These are phyloP conservation scores for Bruguiera sexangula DNA, from an alignment of 345 rosid genomes.

Conservation along the genomic window DNA sequence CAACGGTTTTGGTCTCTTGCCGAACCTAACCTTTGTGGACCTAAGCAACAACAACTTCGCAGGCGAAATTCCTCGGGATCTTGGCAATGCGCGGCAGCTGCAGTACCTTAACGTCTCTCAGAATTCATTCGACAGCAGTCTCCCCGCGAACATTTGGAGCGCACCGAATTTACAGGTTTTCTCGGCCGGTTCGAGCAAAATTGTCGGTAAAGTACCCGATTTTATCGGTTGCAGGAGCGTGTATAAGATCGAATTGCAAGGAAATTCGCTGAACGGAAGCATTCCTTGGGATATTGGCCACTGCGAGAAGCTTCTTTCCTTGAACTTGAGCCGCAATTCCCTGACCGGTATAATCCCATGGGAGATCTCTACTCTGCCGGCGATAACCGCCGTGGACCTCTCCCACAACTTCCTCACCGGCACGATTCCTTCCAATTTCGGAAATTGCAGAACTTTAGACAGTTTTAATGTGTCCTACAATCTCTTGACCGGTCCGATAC, in stretches of 20 bases:
- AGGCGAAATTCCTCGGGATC: constrained; percentile 65
- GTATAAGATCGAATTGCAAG: constrained; percentile 77
- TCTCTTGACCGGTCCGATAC: constrained; percentile 69
- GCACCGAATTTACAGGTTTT: constrained; percentile 65
- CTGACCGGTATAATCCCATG: constrained; percentile 75
- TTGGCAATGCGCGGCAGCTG: constrained; percentile 53
- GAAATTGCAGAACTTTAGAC: constrained; percentile 68
- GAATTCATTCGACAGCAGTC: constrained; percentile 44
- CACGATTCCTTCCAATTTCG: constrained; percentile 77
- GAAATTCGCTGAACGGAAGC: constrained; percentile 61
- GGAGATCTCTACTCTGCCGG: constrained; percentile 75
- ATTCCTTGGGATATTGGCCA: constrained; percentile 83
- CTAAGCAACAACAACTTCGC: constrained; percentile 65
- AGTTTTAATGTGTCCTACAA: constrained; percentile 83
- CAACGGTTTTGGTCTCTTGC: constrained; percentile 54
- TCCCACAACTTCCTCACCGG: constrained; percentile 77
- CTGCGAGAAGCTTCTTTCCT: constrained; percentile 69
- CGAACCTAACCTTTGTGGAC: constrained; percentile 66
- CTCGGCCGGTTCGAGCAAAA: constrained; percentile 55
- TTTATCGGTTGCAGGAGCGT: constrained; percentile 62
- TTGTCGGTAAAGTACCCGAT: constrained; percentile 63
- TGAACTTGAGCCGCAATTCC: constrained; percentile 68
- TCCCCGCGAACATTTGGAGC: constrained; percentile 65
- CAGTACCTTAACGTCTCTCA: constrained; percentile 73
- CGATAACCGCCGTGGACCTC: constrained; percentile 69